Percentiles rank a stretch among this genome's conserved stretches.
phyloP scores from a whole-genome alignment of 225 moss, liverwort and hornwort species.

The Sphagnum contortum region DNA sequence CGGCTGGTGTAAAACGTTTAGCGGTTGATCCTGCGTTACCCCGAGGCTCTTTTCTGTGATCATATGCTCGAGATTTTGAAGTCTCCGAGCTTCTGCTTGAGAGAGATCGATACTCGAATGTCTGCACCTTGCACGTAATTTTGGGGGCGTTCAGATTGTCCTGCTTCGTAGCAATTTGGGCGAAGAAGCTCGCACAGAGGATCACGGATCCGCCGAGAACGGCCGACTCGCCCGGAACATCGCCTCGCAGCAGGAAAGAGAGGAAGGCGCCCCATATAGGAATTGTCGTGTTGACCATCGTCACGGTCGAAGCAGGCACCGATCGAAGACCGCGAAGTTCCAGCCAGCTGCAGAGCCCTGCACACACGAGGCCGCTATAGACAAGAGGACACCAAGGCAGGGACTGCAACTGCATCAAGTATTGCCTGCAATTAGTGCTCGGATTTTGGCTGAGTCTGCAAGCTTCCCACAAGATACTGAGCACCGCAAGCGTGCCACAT shows the following conservation, averaged over 20 bases:
- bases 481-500: constrained; percentile 43
- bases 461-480: constrained; percentile 66
- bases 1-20: constrained; percentile 7
- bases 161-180: constrained; percentile 44
- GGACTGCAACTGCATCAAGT: constrained; percentile 33
- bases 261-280: constrained; percentile 86
- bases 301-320: constrained; percentile 70
- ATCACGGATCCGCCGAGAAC: constrained; percentile 55
- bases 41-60: too few species aligned
- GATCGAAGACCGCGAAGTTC: constrained; percentile 74
- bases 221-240: constrained; percentile 43
- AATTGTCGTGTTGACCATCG: constrained; percentile 77
- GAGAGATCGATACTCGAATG: too few species aligned
- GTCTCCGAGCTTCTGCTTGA: too few species aligned
- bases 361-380: constrained; percentile 65
- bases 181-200: constrained; percentile 45
- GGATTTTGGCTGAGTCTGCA: constrained; percentile 28
- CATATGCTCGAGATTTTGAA: too few species aligned
- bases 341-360: constrained; percentile 72
- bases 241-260: constrained; percentile 41
- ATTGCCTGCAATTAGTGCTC: constrained; percentile 10
- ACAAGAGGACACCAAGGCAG: constrained; percentile 75
- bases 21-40: too few species aligned
- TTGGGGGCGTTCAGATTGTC: constrained; percentile 4
- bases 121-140: neutral